phyloP scores from a whole-genome alignment of 352 stramenopile species.

The Globisporangium middletonii region DNA sequence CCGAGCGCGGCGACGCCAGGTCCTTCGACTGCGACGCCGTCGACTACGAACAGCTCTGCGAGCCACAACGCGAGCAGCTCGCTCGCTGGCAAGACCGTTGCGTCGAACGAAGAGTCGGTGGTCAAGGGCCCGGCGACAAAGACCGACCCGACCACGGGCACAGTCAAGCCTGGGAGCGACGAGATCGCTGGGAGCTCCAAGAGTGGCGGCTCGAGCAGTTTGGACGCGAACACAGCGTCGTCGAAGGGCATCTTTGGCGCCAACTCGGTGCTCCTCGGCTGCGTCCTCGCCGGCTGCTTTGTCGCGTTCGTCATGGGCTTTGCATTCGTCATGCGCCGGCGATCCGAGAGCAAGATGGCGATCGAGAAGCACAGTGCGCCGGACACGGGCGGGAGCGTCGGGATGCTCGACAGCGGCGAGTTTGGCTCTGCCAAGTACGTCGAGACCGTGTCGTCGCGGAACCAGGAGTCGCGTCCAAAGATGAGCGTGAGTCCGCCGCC shows the following conservation, averaged over 20 bases:
- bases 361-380: slow-evolving; percentile 22
- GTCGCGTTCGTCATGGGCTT: slow-evolving; percentile 23
- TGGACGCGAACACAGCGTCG: slow-evolving; percentile 10
- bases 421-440: slow-evolving; percentile 27
- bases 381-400: slow-evolving; percentile 20
- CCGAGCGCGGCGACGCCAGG: slow-evolving; percentile 6
- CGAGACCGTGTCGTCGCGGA: slow-evolving; percentile 37
- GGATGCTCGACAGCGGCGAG: slow-evolving; percentile 36
- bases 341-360: slow-evolving; percentile 26
- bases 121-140: neutral
- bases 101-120: slow-evolving; percentile 5
- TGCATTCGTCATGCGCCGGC: slow-evolving; percentile 40
- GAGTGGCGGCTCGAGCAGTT: slow-evolving; percentile 5
- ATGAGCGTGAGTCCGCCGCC: slow-evolving; percentile 31
- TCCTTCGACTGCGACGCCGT: neutral
- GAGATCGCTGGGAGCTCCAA: neutral
- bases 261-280: slow-evolving; percentile 33
- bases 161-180: slow-evolving; percentile 6
- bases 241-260: slow-evolving; percentile 12
- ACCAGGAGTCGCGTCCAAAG: slow-evolving; percentile 27
- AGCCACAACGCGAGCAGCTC: neutral
- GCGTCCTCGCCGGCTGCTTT: slow-evolving; percentile 29
- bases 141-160: neutral
- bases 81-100: neutral
- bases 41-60: neutral